A percentile compares a stretch with the other conserved stretches of the same genome.
Conservation (phyloP, 2,329 filamentous ascomycete genomes). For the Pseudopithomyces maydicus region DNA sequence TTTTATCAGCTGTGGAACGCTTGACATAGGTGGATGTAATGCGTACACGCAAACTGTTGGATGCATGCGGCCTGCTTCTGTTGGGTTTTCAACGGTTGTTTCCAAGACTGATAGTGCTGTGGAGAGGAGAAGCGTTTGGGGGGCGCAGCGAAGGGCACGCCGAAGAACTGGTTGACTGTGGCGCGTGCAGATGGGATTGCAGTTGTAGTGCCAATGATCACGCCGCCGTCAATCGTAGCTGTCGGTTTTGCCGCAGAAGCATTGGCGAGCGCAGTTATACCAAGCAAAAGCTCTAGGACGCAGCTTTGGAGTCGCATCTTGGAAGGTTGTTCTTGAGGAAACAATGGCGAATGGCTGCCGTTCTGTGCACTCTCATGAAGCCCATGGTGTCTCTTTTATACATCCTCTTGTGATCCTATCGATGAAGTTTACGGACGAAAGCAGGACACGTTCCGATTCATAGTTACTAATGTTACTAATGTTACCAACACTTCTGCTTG, state of each 20-base stretch:
- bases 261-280: background rate
- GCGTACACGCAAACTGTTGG: conserved; percentile 30
- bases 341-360: background rate
- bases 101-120: conserved; percentile 16
- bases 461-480: background rate
- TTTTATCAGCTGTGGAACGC: background rate
- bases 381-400: background rate
- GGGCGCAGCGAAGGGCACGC: conserved; percentile 36
- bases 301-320: background rate
- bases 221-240: conserved; percentile 29
- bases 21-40: background rate
- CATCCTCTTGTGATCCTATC: background rate
- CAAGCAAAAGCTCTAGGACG: background rate
- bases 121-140: conserved; percentile 32
- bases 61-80: conserved; percentile 27
- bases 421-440: background rate
- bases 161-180: conserved; percentile 36
- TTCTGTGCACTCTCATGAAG: background rate
- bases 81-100: conserved; percentile 21
- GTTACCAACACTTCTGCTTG: background rate
- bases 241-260: conserved; percentile 20
- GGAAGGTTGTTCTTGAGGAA: background rate
- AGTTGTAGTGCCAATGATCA: conserved; percentile 32
- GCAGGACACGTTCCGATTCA: too few relatives aligned
- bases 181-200: conserved; percentile 22